Conservation (phyloP, 345 rosid species). For the Eucalyptus curtisii region DNA sequence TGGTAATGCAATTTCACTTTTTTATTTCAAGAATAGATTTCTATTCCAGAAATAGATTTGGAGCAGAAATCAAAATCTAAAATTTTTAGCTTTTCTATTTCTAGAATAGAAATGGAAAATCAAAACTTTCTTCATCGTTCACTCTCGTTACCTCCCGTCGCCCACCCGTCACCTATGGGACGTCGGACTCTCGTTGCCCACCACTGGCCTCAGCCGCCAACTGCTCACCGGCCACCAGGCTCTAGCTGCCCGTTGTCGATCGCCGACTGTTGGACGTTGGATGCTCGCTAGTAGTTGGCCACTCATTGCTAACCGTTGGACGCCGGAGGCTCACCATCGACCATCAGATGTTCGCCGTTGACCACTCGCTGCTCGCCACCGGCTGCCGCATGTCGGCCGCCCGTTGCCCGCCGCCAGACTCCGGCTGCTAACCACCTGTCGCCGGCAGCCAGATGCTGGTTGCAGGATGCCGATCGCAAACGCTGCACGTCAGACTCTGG, state of each 20-base stretch:
- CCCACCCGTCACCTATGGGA: too few relatives aligned
- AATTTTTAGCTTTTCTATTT: too few relatives aligned
- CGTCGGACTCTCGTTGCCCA: fast-evolving
- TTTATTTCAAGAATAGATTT: fast-evolving
- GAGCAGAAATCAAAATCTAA: too few relatives aligned
- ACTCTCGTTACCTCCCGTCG: too few relatives aligned
- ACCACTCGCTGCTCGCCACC: fast-evolving
- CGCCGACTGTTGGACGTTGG: too few relatives aligned
- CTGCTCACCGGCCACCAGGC: fast-evolving
- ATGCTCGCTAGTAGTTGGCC: fast-evolving
- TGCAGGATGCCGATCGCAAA: fast-evolving
- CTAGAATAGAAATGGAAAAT: too few relatives aligned
- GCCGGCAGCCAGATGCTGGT: fast-evolving
- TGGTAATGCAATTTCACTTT: too few relatives aligned
- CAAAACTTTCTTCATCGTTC: too few relatives aligned
- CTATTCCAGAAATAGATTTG: too few relatives aligned
- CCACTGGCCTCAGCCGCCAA: fast-evolving
- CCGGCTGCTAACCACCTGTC: fast-evolving
- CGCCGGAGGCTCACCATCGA: fast-evolving
- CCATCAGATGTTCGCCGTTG: fast-evolving
- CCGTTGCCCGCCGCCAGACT: fast-evolving
- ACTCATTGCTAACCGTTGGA: too few relatives aligned
- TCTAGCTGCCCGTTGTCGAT: too few relatives aligned
- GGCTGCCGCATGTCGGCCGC: fast-evolving
- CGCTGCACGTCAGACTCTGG: fast-evolving